Conservation (phyloP, 176 grass and related monocot species). For the barley (Hordeum vulgare) region MorexV3_pseudomolecules_assembly NC_058518.1:390050973-390051472, state of each 20-base stretch:
- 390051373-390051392: conserved; percentile 45
- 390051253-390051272: conserved; percentile 97
- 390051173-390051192: conserved; percentile 69
- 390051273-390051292: conserved; percentile 68
- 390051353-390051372: conserved; percentile 67
- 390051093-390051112: conserved; percentile 48
- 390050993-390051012: conserved; percentile 61
- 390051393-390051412: conserved; percentile 49
- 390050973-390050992: conserved; percentile 71
- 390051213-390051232: conserved; percentile 82
- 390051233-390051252: conserved; percentile 74
- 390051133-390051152: conserved; percentile 59
- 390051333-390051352: conserved; percentile 44
- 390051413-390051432: conserved; percentile 72
- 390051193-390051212: conserved; percentile 92
- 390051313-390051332: conserved; percentile 65
- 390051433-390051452: conserved; percentile 56
- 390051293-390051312: conserved; percentile 77
- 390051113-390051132: conserved; percentile 63
- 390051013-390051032: conserved; percentile 79
- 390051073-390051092: conserved; percentile 83
- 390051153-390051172: conserved; percentile 73
- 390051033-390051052: conserved; percentile 60
- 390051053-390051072: conserved; percentile 72
- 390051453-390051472: conserved; percentile 66